These are phyloP conservation scores for Stachybotrys chartarum DNA, from an alignment of 2,329 filamentous ascomycete genomes.

Conservation along the genomic window DNA sequence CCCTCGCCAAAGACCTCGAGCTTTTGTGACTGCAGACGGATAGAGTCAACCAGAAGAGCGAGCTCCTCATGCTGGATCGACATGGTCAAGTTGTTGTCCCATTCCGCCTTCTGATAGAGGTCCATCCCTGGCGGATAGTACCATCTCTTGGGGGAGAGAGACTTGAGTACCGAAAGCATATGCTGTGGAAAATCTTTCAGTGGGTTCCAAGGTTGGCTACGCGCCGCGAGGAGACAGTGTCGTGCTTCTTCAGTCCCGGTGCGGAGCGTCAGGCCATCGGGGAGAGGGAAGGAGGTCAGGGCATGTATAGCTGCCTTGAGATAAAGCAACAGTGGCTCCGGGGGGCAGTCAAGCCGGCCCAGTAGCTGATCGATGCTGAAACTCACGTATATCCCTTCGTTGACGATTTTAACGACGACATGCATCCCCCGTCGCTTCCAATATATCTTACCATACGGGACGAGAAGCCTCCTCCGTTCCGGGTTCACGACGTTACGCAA, in stretches of 20 bases:
- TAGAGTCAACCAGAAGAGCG: conserved; percentile 15
- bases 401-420: conserved; percentile 25
- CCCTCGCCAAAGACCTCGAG: conserved; percentile 14
- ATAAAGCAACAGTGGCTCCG: conserved; percentile 48
- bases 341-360: conserved; percentile 47
- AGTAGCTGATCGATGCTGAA: conserved; percentile 49
- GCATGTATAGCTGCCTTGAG: conserved; percentile 54
- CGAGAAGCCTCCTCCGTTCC: conserved; percentile 41
- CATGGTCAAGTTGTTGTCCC: conserved; percentile 21
- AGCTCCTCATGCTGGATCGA: conserved; percentile 31
- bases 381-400: conserved; percentile 31
- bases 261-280: conserved; percentile 48
- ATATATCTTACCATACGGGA: conserved; percentile 36
- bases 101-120: conserved; percentile 25
- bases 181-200: conserved; percentile 8
- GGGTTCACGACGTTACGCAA: conserved; percentile 26
- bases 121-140: conserved; percentile 29
- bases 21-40: conserved; percentile 20
- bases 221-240: conserved; percentile 38
- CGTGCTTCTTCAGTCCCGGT: conserved; percentile 57
- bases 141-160: conserved; percentile 19
- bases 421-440: conserved; percentile 30
- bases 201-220: conserved; percentile 41
- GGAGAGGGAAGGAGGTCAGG: conserved; percentile 48
- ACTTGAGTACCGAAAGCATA: conserved; percentile 3